phyloP scores from a whole-genome alignment of 345 rosid genomes.

The Erysimum cheiranthoides region DNA sequence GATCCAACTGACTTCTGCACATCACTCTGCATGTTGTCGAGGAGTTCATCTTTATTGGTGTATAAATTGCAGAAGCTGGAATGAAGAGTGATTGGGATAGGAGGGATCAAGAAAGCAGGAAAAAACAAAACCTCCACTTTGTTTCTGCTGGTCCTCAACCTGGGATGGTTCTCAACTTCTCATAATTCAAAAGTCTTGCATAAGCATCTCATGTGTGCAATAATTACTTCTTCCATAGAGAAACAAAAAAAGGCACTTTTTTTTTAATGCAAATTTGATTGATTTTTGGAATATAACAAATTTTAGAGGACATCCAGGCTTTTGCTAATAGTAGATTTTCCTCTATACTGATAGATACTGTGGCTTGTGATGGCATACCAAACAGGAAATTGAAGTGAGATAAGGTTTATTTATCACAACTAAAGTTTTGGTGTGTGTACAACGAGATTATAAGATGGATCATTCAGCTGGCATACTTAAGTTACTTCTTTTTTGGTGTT shows the following conservation, averaged over 20 bases:
- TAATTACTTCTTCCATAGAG: not conserved
- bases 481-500: no score
- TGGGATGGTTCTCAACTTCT: not conserved
- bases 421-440: no score
- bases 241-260: not conserved
- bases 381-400: no score
- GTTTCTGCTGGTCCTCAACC: not conserved
- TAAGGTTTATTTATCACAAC: no score
- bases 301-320: not conserved
- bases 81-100: not conserved
- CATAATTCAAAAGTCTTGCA: not conserved
- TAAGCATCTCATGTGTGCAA: not conserved
- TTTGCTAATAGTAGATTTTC: no score
- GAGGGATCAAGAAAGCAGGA: not conserved
- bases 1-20: not conserved
- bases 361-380: no score
- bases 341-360: no score
- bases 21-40: not conserved
- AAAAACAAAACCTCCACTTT: not conserved
- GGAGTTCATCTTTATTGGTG: not conserved
- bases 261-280: not conserved
- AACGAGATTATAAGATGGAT: no score
- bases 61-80: not conserved
- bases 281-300: not conserved
- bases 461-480: no score